These are phyloP conservation scores for Coemansia guatemalensis DNA, from an alignment of 192 early-diverging fungal species.

Conservation along the genomic window DNA sequence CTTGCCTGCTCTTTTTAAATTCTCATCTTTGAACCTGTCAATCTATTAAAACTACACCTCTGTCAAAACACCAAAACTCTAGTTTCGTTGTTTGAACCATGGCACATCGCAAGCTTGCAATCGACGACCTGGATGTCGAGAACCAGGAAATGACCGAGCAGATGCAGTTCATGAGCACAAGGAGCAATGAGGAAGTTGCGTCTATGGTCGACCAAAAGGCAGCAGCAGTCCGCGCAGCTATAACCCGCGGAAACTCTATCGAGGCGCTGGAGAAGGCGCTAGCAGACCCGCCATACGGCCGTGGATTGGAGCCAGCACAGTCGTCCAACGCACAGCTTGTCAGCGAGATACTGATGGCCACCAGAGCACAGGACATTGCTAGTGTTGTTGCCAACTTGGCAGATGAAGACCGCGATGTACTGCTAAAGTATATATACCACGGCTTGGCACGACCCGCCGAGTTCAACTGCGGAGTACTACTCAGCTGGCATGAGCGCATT, in stretches of 20 bases:
- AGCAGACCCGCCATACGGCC: conserved; percentile 72
- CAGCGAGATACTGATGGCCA: conserved; percentile 76
- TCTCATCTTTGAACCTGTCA: not conserved
- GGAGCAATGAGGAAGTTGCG: conserved; percentile 15
- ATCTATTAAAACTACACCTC: no score
- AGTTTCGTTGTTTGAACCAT: conserved; percentile 9
- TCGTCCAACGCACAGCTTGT: conserved; percentile 77
- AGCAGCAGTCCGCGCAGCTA: conserved; percentile 62
- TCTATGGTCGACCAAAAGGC: conserved; percentile 41
- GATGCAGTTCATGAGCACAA: conserved; percentile 40
- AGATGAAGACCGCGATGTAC: conserved; percentile 66
- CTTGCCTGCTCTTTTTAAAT: not conserved
- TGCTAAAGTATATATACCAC: conserved; percentile 93
- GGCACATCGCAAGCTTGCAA: conserved; percentile 46
- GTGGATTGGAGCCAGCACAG: conserved; percentile 60
- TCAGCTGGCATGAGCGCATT: conserved; percentile 97
- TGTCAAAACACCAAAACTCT: no score
- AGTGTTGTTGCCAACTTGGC: conserved; percentile 60
- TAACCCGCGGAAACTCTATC: conserved; percentile 58
- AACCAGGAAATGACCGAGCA: conserved; percentile 37
- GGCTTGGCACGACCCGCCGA: conserved; percentile 82
- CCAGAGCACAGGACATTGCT: conserved; percentile 68
- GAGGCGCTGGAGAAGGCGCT: conserved; percentile 65
- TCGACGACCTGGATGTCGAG: conserved; percentile 36
- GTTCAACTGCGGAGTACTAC: conserved; percentile 79